phyloP scores from a whole-genome alignment of 345 rosid species.

The Kandelia obovata region DNA sequence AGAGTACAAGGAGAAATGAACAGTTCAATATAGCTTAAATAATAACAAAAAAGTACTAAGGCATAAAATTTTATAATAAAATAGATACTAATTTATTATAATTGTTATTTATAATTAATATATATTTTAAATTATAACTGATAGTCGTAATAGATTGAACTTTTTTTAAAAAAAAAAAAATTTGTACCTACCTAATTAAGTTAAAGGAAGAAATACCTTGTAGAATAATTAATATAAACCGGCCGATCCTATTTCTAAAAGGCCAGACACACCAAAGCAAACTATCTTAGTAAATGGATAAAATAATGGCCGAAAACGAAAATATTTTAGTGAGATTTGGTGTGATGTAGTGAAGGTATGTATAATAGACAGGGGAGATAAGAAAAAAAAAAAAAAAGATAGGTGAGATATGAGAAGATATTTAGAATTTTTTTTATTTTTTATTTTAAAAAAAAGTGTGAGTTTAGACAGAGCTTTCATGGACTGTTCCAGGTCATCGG shows the following conservation, averaged over 20 bases:
- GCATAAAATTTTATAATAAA: background rate
- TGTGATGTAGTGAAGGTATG: constrained; percentile 27
- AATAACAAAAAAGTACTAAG: background rate
- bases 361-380: background rate
- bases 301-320: background rate
- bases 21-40: background rate
- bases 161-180: too few relatives aligned
- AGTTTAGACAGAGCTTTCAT: constrained; percentile 44
- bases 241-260: constrained; percentile 22
- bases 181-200: background rate
- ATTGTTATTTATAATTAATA: too few relatives aligned
- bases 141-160: too few relatives aligned
- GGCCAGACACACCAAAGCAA: constrained; percentile 14
- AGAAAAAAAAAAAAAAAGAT: too few relatives aligned
- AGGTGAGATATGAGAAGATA: too few relatives aligned
- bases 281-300: background rate
- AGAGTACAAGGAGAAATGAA: too few relatives aligned
- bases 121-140: too few relatives aligned
- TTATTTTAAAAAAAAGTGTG: background rate
- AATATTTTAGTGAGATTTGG: constrained; percentile 20
- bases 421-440: too few relatives aligned
- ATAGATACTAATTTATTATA: background rate
- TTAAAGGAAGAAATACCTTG: background rate
- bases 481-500: constrained; percentile 21
- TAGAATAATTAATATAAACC: background rate